Evolutionary conservation across 148 eudicot species (phyloP).

Genomic region (Vaccinium myrtillus): DNA sequence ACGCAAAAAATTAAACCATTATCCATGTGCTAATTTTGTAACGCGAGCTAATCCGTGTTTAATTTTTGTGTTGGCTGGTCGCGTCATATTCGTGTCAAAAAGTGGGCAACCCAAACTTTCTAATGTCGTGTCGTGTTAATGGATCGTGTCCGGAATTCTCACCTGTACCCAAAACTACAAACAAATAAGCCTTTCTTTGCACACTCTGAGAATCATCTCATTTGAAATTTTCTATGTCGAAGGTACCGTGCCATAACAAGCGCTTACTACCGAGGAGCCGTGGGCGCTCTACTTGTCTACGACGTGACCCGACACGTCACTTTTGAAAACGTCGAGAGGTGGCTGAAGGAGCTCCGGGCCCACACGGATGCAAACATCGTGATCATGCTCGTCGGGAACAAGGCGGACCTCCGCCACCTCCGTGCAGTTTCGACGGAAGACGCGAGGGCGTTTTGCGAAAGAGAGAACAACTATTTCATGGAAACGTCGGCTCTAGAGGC

Average conservation of each 20-base stretch:
- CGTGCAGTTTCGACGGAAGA: constrained; percentile 64
- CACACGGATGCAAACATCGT: constrained; percentile 78
- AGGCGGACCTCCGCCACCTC: constrained; percentile 79
- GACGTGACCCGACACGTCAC: constrained; percentile 78
- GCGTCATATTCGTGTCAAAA: no score
- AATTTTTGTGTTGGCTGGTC: no score
- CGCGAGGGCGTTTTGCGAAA: constrained; percentile 56
- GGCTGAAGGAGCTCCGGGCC: constrained; percentile 84
- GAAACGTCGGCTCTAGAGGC: constrained; percentile 86
- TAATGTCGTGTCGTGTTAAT: no score
- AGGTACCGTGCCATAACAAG: constrained; percentile 61
- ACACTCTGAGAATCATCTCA: no score
- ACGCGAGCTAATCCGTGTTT: no score
- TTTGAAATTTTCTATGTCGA: neutral
- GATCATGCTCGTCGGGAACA: constrained; percentile 85
- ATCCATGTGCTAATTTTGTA: no score
- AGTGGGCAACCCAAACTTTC: no score
- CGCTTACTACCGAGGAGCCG: constrained; percentile 88
- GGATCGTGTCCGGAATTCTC: no score
- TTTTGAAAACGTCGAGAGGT: constrained; percentile 76
- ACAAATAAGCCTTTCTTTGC: no score
- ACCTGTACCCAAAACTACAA: no score
- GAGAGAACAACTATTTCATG: constrained; percentile 69
- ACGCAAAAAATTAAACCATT: no score
- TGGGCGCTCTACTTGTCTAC: constrained; percentile 79